Evolutionary conservation across 108 stramenopile species (phyloP), one percentile per base, ranked within the genome.

Genomic region (Pseudonitzschia multistriata): DNA sequence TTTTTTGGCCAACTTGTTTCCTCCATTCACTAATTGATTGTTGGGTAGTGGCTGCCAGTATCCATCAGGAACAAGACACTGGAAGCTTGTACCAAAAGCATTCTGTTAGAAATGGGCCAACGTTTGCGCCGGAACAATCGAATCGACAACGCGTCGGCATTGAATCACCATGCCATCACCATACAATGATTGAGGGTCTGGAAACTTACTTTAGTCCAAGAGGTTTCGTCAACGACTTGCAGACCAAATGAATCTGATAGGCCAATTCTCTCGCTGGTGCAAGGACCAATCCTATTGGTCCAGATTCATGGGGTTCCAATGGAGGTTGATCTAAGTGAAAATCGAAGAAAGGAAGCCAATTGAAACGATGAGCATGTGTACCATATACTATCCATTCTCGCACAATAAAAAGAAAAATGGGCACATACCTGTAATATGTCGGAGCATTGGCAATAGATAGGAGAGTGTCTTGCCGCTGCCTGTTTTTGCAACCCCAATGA

Each of bases 401-500:
- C 13, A 45, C 5, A 45, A 39, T 1, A 17, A 13, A 4, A 13
- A 13, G 17, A 45, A 1, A 13, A 13, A 45, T 4, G 3, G 17
- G 8, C 42, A 45, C 42, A 10, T 45, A 45, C 42, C 50, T 15
- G 57, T 29, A 66, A 98, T 96, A 75, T 96, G 96, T 7, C 98
- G 81, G 11, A 99, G 71, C 90, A 98, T 80, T 0, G 99, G 99
- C 0, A 98, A 74, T 24, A 98, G 67, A 73, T 96, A 99, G 3
- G 98, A 97, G 7, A 98, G 77, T 15, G 99, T 98, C 78, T 99
- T 99, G 21, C 99, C 99, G 10, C 79, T 82, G 0, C 99, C 99
- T 13, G 99, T 99, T 66, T 98, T 98, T 48, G 99, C 99, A 64
- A 99, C 97, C 15, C 97, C 99, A 67, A 99, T 99, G 5, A 98